Percentiles rank a stretch among this genome's conserved stretches.
phyloP scores from a whole-genome alignment of 106 monocot genomes.

The Narthecium ossifragum region DNA sequence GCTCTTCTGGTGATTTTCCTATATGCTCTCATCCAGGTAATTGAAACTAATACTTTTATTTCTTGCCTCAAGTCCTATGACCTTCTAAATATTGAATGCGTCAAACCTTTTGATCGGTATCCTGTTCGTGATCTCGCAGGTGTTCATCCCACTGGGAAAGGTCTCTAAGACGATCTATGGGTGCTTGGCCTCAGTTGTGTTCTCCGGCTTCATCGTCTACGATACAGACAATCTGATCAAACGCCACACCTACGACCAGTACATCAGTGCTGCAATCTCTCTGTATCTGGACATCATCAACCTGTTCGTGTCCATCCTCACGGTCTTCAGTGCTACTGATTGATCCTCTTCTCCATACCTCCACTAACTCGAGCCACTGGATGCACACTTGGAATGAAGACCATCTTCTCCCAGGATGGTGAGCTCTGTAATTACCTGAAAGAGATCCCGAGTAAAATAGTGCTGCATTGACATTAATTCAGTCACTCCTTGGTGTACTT shows the following conservation, averaged over 20 bases:
- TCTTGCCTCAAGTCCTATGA: not conserved
- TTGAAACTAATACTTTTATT: not conserved
- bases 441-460: too few species aligned
- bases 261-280: conserved; percentile 33
- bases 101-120: not conserved
- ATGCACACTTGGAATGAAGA: too few species aligned
- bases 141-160: conserved; percentile 45
- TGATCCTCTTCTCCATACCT: too few species aligned
- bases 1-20: conserved; percentile 28
- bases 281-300: conserved; percentile 64
- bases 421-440: too few species aligned
- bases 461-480: too few species aligned
- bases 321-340: conserved; percentile 1
- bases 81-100: not conserved
- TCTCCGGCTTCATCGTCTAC: conserved; percentile 54
- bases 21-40: conserved; percentile 38
- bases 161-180: conserved; percentile 26
- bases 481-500: too few species aligned
- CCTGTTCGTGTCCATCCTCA: conserved; percentile 48
- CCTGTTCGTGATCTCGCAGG: conserved; percentile 8
- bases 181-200: conserved; percentile 29
- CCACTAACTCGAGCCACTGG: too few species aligned
- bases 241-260: conserved; percentile 47
- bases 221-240: conserved; percentile 68
- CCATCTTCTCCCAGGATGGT: too few species aligned